Evolutionary conservation across 2,329 filamentous ascomycete species (phyloP).

Genomic region (Talaromyces sp.): DNA sequence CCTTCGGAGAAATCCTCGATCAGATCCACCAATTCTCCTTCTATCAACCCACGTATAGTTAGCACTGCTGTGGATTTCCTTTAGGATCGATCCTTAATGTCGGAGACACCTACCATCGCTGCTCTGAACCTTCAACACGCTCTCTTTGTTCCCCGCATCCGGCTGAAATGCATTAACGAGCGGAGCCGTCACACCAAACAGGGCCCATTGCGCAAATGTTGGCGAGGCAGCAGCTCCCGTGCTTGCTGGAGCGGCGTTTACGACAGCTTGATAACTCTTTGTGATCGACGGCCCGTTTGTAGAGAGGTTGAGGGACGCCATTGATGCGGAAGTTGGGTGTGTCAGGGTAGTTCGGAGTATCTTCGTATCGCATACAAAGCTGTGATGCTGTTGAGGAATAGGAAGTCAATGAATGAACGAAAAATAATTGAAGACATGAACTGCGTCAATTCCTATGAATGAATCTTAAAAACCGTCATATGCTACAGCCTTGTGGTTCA

Average conservation of each 20-base stretch:
- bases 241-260: conserved; percentile 58
- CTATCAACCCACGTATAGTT: conserved; percentile 43
- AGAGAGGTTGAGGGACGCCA: conserved; percentile 78
- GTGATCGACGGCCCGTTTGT: conserved; percentile 74
- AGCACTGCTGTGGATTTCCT: neutral
- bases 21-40: conserved; percentile 84
- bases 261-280: conserved; percentile 68
- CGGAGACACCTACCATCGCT: conserved; percentile 67
- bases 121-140: conserved; percentile 87
- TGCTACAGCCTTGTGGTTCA: neutral
- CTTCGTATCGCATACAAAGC: conserved; percentile 15
- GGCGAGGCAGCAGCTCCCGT: conserved; percentile 62
- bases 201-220: conserved; percentile 86
- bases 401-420: neutral
- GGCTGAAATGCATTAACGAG: conserved; percentile 87
- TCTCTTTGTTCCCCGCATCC: conserved; percentile 80
- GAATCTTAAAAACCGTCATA: neutral
- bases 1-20: conserved; percentile 97
- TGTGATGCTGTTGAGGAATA: neutral
- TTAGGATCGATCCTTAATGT: neutral
- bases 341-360: neutral
- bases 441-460: neutral
- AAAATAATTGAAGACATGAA: no score
- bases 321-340: conserved; percentile 33
- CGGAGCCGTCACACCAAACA: conserved; percentile 90